Evolutionary conservation across 2,329 filamentous ascomycete genomes (phyloP), one percentile per base, ranked within the genome.

Genomic region (Dothideomycetidae sp.): DNA sequence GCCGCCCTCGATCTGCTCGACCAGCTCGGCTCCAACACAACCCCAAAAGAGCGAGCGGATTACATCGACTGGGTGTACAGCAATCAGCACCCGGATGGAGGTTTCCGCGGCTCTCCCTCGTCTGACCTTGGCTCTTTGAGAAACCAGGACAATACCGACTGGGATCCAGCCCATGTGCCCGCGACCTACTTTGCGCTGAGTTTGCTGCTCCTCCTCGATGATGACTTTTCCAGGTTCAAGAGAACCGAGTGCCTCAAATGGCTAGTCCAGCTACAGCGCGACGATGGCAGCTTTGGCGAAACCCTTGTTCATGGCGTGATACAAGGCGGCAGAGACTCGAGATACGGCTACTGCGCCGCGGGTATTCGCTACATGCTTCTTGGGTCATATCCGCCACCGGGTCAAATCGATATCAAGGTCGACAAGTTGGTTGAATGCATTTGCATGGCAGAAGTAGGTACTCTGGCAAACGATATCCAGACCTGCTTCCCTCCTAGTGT

Each of bases 261-360:
- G 85, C 59, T 98, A 45, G 68, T 63, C 39, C 68, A 57, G 36
- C 59, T 96, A 56, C 90, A 98, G 63, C 71, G 85, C 16, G 58
- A 63, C 0, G 82, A 96, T 54, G 90, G 90, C 2, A 92, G 85
- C 50, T 96, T 98, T 55, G 90, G 86, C 0, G 86, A 98, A 58
- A 71, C 82, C 1, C 53, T 88, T 2, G 70, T 73, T 4, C 66
- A 53, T 47, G 70, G 65, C 10, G 60, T 59, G 26, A 65, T 88
- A n/a, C 72, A 76, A 23, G 88, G 88, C 0, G 84, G 84, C 0
- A 71, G 73, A 39, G 90, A 98, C 58, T 79, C 85, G 61, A 70
- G 90, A 39, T 88, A 88, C 54, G 90, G 84, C 49, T 93, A 90
- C 56, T 76, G 85, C 52, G 86, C 82, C 3, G 73, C 81, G 12